Base-by-base conservation (phyloP, 2,329 filamentous ascomycete genomes). In the Aureobasidium sp. region DNA sequence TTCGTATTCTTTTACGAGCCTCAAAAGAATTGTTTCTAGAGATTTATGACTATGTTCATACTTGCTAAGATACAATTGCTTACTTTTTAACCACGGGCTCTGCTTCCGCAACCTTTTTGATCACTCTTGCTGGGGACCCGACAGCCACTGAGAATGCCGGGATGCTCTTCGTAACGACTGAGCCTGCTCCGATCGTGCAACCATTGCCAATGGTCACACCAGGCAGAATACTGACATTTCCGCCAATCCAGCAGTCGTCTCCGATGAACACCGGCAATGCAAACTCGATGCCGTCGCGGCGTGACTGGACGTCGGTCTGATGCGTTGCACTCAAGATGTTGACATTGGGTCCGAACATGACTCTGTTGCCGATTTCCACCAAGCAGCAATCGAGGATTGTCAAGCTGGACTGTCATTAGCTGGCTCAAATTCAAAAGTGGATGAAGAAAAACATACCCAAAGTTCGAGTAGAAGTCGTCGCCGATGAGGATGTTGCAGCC, bases 241-340 rank as follows among this genome's bases (percentile, higher is more conserved):
- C 88, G 1, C 87, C 89, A 34, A 93, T 75, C 89, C 89, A 91
- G 74, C 89, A 89, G 76, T 96, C 91, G 66, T 91, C 87, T 0
- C 87, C 90, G 59, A 96, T 85, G 15, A 72, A 73, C 0, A 83
- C 77, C 0, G 77, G 77, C 39, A 73, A 73, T 0, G 79, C 78
- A 62, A 77, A 82, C 65, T 84, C 81, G 9, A 82, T 72, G 27
- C 79, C 75, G 8, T 79, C 76, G 14, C 75, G 70, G 7, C 80
- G 74, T 39, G 74, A 77, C 53, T 77, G 73, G 5, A 82, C 79
- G 44, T 81, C 79, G 0, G 76, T 74, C 63, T 82, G 79, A 63
- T 84, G 82, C 20, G 78, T 82, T 0, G 81, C 82, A 0, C 79
- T 76, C 49, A 80, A 81, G 22, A 84, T 80, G 57, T 70, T 75